Conservation (phyloP, 495 filamentous ascomycete genomes). For the Massariosphaeria phaeospora region DNA sequence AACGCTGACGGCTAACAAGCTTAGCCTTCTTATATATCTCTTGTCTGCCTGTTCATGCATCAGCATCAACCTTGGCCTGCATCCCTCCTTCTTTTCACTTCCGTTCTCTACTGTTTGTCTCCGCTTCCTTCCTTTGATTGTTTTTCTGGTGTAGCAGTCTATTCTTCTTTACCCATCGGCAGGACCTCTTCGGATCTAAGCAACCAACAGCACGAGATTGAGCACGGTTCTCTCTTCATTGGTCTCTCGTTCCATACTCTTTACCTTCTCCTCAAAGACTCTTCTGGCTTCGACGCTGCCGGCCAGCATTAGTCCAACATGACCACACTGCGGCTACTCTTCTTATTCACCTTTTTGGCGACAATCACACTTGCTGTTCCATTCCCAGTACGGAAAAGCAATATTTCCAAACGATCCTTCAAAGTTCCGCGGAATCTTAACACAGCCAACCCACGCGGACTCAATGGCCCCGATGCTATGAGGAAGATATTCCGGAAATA, state of each 20-base stretch:
- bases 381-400: slow-evolving; percentile 16
- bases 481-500: slow-evolving; percentile 29
- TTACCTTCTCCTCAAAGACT: slow-evolving; percentile 23
- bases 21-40: slow-evolving; percentile 6
- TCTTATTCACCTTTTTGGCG: slow-evolving; percentile 27
- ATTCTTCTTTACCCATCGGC: not conserved
- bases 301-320: slow-evolving; percentile 31
- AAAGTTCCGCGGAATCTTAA: slow-evolving; percentile 29
- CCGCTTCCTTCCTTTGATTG: slow-evolving; percentile 5
- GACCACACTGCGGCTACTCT: slow-evolving; percentile 25
- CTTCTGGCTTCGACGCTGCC: slow-evolving; percentile 14
- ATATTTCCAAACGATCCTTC: slow-evolving; percentile 24
- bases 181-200: not conserved
- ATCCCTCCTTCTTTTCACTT: slow-evolving; percentile 9
- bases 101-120: too few species aligned
- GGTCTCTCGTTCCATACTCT: slow-evolving; percentile 14
- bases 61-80: slow-evolving; percentile 15
- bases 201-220: not conserved
- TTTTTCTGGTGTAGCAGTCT: slow-evolving; percentile 7
- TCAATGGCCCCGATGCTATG: slow-evolving; percentile 31
- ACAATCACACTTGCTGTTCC: slow-evolving; percentile 22
- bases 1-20: too few species aligned
- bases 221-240: not conserved
- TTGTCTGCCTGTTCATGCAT: slow-evolving; percentile 21
- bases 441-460: slow-evolving; percentile 5